phyloP scores from a whole-genome alignment of 2,329 filamentous ascomycete species.

The Thielaviopsis cerberus region DNA sequence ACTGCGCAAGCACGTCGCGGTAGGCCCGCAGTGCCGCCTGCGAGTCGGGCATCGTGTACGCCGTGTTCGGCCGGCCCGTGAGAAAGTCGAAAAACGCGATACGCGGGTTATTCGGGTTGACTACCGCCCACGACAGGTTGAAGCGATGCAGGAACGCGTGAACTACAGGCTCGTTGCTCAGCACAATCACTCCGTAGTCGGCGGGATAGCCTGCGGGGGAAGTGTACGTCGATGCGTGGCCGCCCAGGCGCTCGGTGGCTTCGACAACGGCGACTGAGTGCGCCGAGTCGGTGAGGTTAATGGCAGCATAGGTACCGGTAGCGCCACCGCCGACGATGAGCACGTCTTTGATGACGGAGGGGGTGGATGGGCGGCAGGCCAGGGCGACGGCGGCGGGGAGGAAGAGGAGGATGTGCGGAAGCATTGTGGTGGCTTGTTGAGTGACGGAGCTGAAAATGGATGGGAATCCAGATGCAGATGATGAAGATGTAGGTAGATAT shows the following conservation, averaged over 20 bases:
- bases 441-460: neutral
- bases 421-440: neutral
- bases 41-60: neutral
- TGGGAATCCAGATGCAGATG: neutral
- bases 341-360: conserved; percentile 41
- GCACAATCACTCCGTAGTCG: conserved; percentile 52
- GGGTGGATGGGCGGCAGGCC: neutral
- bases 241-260: conserved; percentile 54
- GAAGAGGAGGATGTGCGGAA: neutral
- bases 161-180: conserved; percentile 53
- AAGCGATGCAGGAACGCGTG: conserved; percentile 73
- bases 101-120: neutral
- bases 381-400: conserved; percentile 6
- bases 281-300: conserved; percentile 52
- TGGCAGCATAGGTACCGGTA: conserved; percentile 50
- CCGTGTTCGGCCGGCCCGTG: neutral
- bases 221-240: conserved; percentile 54
- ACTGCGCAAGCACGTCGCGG: neutral
- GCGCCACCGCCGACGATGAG: conserved; percentile 53
- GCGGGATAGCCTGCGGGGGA: conserved; percentile 60
- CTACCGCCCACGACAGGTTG: conserved; percentile 23
- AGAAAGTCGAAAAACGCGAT: conserved; percentile 5
- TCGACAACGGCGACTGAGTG: conserved; percentile 54
- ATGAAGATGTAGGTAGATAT: too few species aligned
- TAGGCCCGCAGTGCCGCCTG: neutral